Base-by-base conservation (phyloP, 148 eudicot species). In the Rhododendron vialii region DNA sequence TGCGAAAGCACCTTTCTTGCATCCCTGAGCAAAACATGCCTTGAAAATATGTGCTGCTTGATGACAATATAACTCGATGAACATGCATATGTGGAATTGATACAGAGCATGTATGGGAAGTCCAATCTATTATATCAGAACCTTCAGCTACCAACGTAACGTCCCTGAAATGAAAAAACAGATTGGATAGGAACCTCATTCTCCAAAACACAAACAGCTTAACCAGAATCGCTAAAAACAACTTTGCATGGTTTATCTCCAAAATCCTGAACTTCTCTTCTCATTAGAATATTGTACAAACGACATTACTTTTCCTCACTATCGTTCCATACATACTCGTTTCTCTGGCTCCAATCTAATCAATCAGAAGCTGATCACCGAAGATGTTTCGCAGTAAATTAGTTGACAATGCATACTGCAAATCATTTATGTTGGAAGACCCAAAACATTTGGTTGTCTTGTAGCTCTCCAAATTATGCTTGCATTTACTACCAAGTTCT, bases 11-110 rank as follows among this genome's bases (percentile, higher is more conserved):
- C 99, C 99, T 96, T 89, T 96, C 99, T 87, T 91, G 93, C 99
- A 96, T 96, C 84, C 99, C 99, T 43, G 99, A 96, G 57, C 82
- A 91, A 87, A 95, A 92, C 88, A 96, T 51, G 82, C 96, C 95
- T 55, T 88, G 88, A 80, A 96, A 78, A 87, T 95, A 94, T 8
- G 90, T 92, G 82, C 97, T 92, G 80, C 95, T 89, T 78, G 96
- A 90, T 83, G 86, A 89, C 86, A 96, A 78, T 82, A 96, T 89
- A 53, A 92, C 93, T 88, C 90, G 93, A 65, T 96, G 98, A 85
- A 89, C 95, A 91, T 96, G 99, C 65, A 94, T 74, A 82, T 96
- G 99, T 75, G 96, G 97, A 80, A 35, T 47, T 61, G 87, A 53
- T 45, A 87, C 45, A 1, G 91, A 88, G 86, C 99, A 96, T 20